Evolutionary conservation across 140 eudicot species (phyloP).

Genomic region (Oenanthe javanica): DNA sequence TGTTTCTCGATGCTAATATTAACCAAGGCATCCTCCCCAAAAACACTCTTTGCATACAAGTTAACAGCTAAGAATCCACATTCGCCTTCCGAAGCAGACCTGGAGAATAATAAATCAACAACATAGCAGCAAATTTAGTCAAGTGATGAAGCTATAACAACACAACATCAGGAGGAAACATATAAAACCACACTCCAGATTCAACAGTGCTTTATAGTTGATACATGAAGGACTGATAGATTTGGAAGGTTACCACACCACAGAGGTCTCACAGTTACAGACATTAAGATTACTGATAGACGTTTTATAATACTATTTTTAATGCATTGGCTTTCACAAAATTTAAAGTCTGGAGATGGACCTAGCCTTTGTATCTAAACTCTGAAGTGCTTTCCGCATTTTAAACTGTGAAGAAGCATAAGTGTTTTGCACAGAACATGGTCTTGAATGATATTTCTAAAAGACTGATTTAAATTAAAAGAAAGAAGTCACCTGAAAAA

Average conservation of each 20-base stretch:
- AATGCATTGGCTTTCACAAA: no score
- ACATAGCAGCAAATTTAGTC: neutral
- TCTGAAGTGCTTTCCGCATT: neutral
- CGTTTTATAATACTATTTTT: no score
- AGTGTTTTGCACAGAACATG: neutral
- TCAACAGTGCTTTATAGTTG: neutral
- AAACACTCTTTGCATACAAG: slow-evolving; percentile 71
- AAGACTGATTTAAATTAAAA: neutral
- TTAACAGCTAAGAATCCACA: slow-evolving; percentile 87
- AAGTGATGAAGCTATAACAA: neutral
- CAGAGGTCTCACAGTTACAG: neutral
- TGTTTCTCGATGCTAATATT: slow-evolving; percentile 74
- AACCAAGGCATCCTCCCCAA: slow-evolving; percentile 82
- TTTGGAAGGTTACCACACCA: neutral
- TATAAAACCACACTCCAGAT: neutral
- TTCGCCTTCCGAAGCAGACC: slow-evolving; percentile 72
- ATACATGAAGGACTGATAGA: no score
- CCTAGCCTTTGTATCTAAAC: neutral
- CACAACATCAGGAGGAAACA: neutral
- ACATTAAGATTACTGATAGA: neutral
- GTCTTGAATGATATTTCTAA: neutral
- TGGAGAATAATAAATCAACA: slow-evolving; percentile 10
- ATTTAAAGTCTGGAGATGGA: neutral
- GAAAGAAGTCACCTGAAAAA: neutral
- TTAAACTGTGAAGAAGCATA: no score